Evolutionary conservation across 2,329 filamentous ascomycete genomes (phyloP).

Genomic region (Anisogramma anomala): DNA sequence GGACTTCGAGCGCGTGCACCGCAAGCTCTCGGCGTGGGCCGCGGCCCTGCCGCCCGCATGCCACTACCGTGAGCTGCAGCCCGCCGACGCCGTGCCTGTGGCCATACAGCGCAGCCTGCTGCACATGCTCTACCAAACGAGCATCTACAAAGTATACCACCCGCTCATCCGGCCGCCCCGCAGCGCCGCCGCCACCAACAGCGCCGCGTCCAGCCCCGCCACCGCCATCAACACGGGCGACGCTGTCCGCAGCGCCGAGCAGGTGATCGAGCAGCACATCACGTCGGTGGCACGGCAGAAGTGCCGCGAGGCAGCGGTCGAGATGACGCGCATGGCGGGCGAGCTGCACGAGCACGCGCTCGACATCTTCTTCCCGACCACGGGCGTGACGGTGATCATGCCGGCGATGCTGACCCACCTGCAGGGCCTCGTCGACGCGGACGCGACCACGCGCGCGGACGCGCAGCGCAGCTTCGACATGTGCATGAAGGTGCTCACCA

Average conservation of each 20-base stretch:
- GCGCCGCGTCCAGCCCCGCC: constrained; percentile 38
- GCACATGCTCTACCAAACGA: constrained; percentile 90
- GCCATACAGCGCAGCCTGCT: constrained; percentile 71
- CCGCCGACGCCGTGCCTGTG: constrained; percentile 44
- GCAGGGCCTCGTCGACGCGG: constrained; percentile 78
- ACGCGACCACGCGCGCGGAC: constrained; percentile 56
- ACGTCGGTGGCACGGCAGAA: constrained; percentile 57
- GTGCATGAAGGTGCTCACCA: constrained; percentile 86
- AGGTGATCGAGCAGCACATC: constrained; percentile 40
- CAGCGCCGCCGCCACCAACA: neutral
- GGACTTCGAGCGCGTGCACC: constrained; percentile 67
- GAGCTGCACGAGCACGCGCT: constrained; percentile 62
- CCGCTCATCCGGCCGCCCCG: constrained; percentile 67
- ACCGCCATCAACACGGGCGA: constrained; percentile 21
- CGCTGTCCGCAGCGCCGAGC: constrained; percentile 52
- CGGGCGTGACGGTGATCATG: constrained; percentile 79
- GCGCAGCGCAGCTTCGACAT: constrained; percentile 75
- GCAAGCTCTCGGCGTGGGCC: constrained; percentile 68
- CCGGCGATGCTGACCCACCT: constrained; percentile 91
- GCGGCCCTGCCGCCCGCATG: constrained; percentile 59
- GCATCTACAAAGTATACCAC: constrained; percentile 78
- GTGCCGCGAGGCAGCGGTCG: constrained; percentile 70
- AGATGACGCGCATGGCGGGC: constrained; percentile 75
- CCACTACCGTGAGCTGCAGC: constrained; percentile 48
- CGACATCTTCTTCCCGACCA: constrained; percentile 73